These are phyloP conservation scores for Trichoderma afroharzianum DNA, from an alignment of 2,329 filamentous ascomycete genomes.

Conservation along the genomic window DNA sequence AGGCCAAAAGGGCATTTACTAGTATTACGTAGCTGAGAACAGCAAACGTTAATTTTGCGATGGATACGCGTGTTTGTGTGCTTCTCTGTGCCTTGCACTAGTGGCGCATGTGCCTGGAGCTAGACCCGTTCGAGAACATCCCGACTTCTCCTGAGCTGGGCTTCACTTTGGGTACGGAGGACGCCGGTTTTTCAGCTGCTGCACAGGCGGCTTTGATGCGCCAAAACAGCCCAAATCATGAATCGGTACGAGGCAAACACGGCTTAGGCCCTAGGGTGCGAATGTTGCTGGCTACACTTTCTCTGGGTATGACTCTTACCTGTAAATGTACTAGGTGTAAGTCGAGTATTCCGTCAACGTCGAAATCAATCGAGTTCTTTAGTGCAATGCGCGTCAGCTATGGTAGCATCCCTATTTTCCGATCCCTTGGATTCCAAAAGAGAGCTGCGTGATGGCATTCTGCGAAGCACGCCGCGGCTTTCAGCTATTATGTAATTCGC, in stretches of 20 bases:
- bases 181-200: neutral
- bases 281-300: neutral
- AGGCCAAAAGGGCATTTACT: too few species aligned
- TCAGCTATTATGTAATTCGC: slow-evolving; percentile 1
- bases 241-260: neutral
- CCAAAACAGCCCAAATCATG: neutral
- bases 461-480: neutral
- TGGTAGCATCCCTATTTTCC: neutral
- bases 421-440: neutral
- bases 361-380: neutral
- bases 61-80: neutral
- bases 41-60: neutral
- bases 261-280: neutral
- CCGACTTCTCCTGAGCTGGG: neutral
- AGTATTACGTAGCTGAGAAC: neutral
- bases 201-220: neutral
- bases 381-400: neutral
- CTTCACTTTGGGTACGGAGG: neutral
- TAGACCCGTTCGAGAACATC: neutral
- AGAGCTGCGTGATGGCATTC: neutral
- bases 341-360: neutral
- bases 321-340: neutral
- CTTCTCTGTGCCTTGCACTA: slow-evolving; percentile 9
- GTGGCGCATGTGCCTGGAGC: slow-evolving; percentile 10
- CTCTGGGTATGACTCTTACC: neutral